Evolutionary conservation across 2,329 filamentous ascomycete species (phyloP), one percentile per base, ranked within the genome.

Genomic region (Colletotrichum noveboracense): DNA sequence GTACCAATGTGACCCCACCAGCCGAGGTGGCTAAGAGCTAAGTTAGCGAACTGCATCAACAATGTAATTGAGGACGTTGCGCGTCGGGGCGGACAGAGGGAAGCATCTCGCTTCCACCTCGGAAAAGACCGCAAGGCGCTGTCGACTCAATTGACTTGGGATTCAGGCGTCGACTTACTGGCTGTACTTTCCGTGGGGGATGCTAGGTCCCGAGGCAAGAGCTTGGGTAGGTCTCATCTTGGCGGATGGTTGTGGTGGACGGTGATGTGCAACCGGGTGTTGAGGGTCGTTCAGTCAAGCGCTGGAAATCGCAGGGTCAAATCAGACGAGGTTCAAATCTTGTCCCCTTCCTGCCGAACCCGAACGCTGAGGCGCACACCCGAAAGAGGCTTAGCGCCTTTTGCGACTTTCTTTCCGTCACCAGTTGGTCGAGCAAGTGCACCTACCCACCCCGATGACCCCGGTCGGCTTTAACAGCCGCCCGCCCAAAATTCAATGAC

Each of bases 1-100:
- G 43, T 91, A 95, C 94, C 94, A 79, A 96, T 87, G 82, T 88
- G 87, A 82, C 94, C 94, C 94, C 94, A 96, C 85, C 87, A 86
- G 80, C 94, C 94, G 75, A 96, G 87, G 86, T 89, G 96, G 84
- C 94, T 96, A 80, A 79, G 78, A 24, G 76, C 76, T 70, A 30
- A 8, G 75, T 82, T 66, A 83, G 82, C 74, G 77, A 34, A 8
- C 38, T 34, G 28, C 24, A 68, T 32, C 21, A 3, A 48, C 3
- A 72, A 28, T 4, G 26, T 38, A 62, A 72, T 75, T 68, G 60
- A 24, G 16, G 18, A 3, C 18, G 13, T 24, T 36, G 65, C 65
- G 58, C 36, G 16, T 12, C 55, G 38, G 48, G 43, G 56, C 38
- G n/a, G 52, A 38, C 36, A 21, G 38, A 36, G 21, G 24, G 52